Evolutionary conservation across 805 yeast genomes (phyloP).

Genomic region (Kregervanrija fluxuum): DNA sequence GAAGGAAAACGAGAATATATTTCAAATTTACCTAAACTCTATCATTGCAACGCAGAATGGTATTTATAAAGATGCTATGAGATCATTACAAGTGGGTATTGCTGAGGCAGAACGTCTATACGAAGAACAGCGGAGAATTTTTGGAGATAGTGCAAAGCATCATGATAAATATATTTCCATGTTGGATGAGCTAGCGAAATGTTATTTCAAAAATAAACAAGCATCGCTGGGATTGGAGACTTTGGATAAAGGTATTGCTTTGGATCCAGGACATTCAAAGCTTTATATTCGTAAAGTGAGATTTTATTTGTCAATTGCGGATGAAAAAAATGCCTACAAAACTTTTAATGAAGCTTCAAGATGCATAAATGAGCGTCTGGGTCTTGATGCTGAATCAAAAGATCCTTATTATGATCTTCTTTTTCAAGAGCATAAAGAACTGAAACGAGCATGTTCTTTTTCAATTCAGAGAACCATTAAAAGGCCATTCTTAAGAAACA

Average conservation of each 20-base stretch:
- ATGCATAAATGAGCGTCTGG: no score
- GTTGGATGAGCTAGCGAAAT: slow-evolving; percentile 3
- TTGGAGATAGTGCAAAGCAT: not conserved
- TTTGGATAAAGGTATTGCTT: not conserved
- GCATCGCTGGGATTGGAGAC: not conserved
- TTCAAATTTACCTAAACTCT: no score
- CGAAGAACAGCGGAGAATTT: no score
- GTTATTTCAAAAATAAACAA: not conserved
- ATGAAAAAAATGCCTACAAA: slow-evolving; percentile 8
- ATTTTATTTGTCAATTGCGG: slow-evolving; percentile 1
- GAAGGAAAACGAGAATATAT: no score
- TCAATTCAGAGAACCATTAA: not conserved
- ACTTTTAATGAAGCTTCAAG: not conserved
- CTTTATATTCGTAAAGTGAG: slow-evolving; percentile 2
- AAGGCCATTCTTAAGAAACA: slow-evolving; percentile 1
- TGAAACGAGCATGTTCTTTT: no score
- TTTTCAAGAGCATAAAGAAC: no score
- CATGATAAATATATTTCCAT: slow-evolving; percentile 2
- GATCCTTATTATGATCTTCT: no score
- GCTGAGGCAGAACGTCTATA: no score
- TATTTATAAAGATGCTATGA: no score
- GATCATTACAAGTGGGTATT: no score
- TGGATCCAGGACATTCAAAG: slow-evolving; percentile 6
- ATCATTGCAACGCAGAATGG: no score
- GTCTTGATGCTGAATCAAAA: no score